Percentiles rank a stretch among this genome's conserved stretches.
phyloP scores from a whole-genome alignment of 306 rosid species.

The Astragalus glycyphyllos region DNA sequence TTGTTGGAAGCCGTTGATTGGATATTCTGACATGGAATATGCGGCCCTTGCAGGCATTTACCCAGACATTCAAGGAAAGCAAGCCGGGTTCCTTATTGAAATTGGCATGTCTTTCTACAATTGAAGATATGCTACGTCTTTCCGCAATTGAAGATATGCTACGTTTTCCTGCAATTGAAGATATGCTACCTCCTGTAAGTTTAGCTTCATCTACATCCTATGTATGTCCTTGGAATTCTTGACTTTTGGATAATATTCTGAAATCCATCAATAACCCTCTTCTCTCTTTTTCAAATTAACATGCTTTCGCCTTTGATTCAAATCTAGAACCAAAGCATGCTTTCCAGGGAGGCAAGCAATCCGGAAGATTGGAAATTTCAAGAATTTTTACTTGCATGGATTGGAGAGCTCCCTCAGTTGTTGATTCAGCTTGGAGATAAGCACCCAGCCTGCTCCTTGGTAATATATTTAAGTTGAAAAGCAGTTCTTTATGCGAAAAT shows the following conservation, averaged over 20 bases:
- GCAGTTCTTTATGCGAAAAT: constrained; percentile 22
- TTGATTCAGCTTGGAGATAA: constrained; percentile 74
- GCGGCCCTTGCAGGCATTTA: constrained; percentile 70
- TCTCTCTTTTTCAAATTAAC: constrained; percentile 12
- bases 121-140: constrained; percentile 65
- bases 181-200: constrained; percentile 81
- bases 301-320: constrained; percentile 33
- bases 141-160: constrained; percentile 69
- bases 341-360: constrained; percentile 52
- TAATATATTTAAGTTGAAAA: constrained; percentile 45
- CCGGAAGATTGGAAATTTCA: constrained; percentile 59
- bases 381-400: constrained; percentile 64
- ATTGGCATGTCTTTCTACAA: constrained; percentile 71
- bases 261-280: constrained; percentile 16
- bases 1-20: constrained; percentile 12
- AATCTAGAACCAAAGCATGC: constrained; percentile 58
- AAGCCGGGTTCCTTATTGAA: constrained; percentile 70
- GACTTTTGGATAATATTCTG: constrained; percentile 21
- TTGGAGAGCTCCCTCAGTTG: constrained; percentile 72
- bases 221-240: constrained; percentile 31
- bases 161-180: constrained; percentile 51
- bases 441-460: constrained; percentile 66
- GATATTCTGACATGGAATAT: constrained; percentile 27
- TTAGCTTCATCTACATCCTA: constrained; percentile 18
- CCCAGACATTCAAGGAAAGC: constrained; percentile 74